phyloP scores from a whole-genome alignment of 768 basidiomycete species.

The Boletus pseudo-olivaceus region DNA sequence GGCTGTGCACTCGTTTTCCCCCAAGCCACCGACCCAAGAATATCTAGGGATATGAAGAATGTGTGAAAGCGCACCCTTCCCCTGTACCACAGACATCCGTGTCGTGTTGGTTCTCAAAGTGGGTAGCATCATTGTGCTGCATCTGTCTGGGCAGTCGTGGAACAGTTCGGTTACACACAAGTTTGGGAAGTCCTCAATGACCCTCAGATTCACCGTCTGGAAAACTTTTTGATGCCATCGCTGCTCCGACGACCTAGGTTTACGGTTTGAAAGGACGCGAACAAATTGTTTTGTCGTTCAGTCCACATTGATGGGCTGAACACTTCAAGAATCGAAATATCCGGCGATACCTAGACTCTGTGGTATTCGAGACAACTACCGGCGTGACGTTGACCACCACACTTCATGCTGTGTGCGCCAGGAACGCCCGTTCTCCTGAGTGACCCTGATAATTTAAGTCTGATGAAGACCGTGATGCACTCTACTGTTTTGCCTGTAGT shows the following conservation, averaged over 20 bases:
- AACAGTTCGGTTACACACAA: not conserved
- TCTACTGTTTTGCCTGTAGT: not conserved
- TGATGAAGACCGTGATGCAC: too few relatives aligned
- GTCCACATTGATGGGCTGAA: too few relatives aligned
- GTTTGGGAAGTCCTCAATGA: not conserved
- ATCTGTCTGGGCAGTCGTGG: not conserved
- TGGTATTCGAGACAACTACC: too few relatives aligned
- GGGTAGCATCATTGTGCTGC: not conserved
- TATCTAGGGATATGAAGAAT: not conserved
- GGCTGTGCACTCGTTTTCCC: not conserved
- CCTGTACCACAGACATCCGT: not conserved
- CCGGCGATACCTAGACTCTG: too few relatives aligned
- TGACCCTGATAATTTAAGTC: too few relatives aligned
- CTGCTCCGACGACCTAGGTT: not conserved
- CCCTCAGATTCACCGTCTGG: not conserved
- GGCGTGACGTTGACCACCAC: too few relatives aligned
- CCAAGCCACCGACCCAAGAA: not conserved
- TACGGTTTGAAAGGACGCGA: too few relatives aligned
- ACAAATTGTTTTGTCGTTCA: too few relatives aligned
- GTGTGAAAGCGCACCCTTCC: not conserved
- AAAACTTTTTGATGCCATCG: not conserved
- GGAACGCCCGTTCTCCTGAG: too few relatives aligned
- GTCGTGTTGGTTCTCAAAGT: not conserved
- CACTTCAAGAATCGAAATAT: too few relatives aligned
- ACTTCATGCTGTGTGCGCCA: too few relatives aligned